A percentile compares a stretch with the other conserved stretches of the same genome.
Conservation (phyloP, 2,329 filamentous ascomycete genomes). For the Xylaria sp. region DNA sequence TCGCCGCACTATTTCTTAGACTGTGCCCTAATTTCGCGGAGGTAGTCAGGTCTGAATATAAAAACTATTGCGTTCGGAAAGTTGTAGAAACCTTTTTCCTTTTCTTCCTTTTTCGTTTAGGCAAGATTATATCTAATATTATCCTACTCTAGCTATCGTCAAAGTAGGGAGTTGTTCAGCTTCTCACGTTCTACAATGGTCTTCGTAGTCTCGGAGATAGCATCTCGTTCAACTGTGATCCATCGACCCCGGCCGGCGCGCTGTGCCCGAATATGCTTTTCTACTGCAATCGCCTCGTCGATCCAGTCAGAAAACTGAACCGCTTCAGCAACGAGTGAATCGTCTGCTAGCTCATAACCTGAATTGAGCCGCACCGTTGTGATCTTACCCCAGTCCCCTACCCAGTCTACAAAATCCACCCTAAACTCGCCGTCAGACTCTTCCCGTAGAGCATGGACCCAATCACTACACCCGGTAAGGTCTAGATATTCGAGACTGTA, state of each 20-base stretch:
- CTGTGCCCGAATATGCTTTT: slow-evolving; percentile 60
- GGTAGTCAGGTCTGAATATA: background rate
- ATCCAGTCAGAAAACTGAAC: slow-evolving; percentile 52
- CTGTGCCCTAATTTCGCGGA: background rate
- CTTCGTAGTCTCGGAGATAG: slow-evolving; percentile 39
- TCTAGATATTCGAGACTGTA: slow-evolving; percentile 72
- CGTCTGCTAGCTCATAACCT: slow-evolving; percentile 55
- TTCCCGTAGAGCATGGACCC: slow-evolving; percentile 62
- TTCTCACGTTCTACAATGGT: slow-evolving; percentile 34
- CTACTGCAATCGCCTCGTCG: slow-evolving; percentile 56
- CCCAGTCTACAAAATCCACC: slow-evolving; percentile 63
- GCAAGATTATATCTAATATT: background rate
- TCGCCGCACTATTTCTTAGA: background rate
- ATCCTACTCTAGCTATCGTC: background rate
- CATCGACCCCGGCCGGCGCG: slow-evolving; percentile 62
- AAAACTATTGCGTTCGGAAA: background rate
- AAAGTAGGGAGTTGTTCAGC: background rate
- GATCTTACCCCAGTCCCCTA: slow-evolving; percentile 64
- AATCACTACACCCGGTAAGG: slow-evolving; percentile 68
- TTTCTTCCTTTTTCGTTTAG: background rate
- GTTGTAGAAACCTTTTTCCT: too few species aligned
- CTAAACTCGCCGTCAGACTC: slow-evolving; percentile 56
- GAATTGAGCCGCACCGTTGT: slow-evolving; percentile 57
- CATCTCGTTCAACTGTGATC: slow-evolving; percentile 61
- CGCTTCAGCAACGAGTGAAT: slow-evolving; percentile 51